Percentiles rank a stretch among this genome's conserved stretches.
Evolutionary conservation across 805 yeast genomes (phyloP).

Genomic region (Ogataea parapolymorpha): DNA sequence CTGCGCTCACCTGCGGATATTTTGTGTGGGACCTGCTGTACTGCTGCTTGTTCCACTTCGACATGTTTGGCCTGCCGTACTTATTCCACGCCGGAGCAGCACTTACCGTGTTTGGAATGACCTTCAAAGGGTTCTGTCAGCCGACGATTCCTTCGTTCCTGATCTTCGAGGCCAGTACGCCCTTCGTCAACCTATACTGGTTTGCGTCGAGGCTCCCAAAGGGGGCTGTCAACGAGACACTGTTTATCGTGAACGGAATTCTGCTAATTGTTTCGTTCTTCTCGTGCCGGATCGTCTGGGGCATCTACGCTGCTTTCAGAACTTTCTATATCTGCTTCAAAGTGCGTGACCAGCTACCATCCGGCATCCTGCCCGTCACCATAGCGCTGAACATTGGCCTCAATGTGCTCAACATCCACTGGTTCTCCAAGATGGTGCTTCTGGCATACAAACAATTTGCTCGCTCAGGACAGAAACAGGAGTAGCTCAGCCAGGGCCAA

Average conservation of each 20-base stretch:
- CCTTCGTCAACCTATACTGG: constrained; percentile 95
- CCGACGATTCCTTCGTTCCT: constrained; percentile 82
- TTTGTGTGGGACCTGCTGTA: constrained; percentile 86
- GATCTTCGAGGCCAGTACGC: constrained; percentile 85
- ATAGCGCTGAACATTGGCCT: constrained; percentile 59
- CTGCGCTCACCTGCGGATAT: constrained; percentile 76
- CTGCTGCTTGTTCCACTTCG: constrained; percentile 55
- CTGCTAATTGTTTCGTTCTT: constrained; percentile 69
- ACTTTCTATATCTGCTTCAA: constrained; percentile 46
- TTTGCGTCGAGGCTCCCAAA: constrained; percentile 74
- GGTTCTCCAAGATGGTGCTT: constrained; percentile 86
- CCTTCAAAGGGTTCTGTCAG: constrained; percentile 71
- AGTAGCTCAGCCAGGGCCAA: not conserved
- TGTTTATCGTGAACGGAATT: constrained; percentile 68
- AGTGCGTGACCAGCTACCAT: constrained; percentile 40
- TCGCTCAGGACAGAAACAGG: constrained; percentile 5
- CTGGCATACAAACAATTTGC: constrained; percentile 59
- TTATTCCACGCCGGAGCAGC: constrained; percentile 83
- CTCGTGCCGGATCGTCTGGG: constrained; percentile 79
- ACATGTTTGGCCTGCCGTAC: constrained; percentile 77
- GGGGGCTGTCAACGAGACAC: constrained; percentile 53
- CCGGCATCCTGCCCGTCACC: constrained; percentile 45
- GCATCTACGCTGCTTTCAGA: constrained; percentile 66
- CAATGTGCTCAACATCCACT: constrained; percentile 66
- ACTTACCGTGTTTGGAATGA: constrained; percentile 60